Conservation (phyloP, 805 yeast species). For the Candida arabinofermentans region DNA sequence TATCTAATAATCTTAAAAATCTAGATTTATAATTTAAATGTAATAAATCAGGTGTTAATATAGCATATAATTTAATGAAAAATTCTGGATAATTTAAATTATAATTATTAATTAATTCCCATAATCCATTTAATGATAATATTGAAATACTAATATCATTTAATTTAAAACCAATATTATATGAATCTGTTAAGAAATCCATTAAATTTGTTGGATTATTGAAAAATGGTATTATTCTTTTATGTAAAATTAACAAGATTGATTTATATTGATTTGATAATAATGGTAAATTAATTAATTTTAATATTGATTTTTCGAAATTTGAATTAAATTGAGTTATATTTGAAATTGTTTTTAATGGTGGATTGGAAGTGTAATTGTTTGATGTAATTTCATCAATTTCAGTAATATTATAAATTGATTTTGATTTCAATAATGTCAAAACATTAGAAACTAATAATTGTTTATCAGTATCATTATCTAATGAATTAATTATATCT, state of each 20-base stretch:
- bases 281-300: slow-evolving; percentile 45
- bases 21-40: slow-evolving; percentile 80
- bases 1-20: slow-evolving; percentile 80
- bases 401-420: slow-evolving; percentile 31
- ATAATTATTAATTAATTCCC: slow-evolving; percentile 73
- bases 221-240: slow-evolving; percentile 77
- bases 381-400: slow-evolving; percentile 31
- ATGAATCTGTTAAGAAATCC: slow-evolving; percentile 92
- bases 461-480: slow-evolving; percentile 7
- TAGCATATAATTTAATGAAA: slow-evolving; percentile 73
- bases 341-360: slow-evolving; percentile 33
- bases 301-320: slow-evolving; percentile 68
- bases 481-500: slow-evolving; percentile 24
- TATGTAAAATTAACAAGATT: slow-evolving; percentile 68
- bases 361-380: slow-evolving; percentile 40
- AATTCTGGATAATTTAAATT: slow-evolving; percentile 93
- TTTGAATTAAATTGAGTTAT: slow-evolving; percentile 48
- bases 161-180: slow-evolving; percentile 40
- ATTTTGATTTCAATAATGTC: slow-evolving; percentile 32
- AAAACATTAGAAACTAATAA: slow-evolving; percentile 37
- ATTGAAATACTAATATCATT: slow-evolving; percentile 39
- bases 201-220: slow-evolving; percentile 75
- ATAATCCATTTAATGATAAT: slow-evolving; percentile 81
- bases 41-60: slow-evolving; percentile 70
- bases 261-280: slow-evolving; percentile 57